Conservation (phyloP, 495 filamentous ascomycete genomes). For the Cercophora newfieldiana region DNA sequence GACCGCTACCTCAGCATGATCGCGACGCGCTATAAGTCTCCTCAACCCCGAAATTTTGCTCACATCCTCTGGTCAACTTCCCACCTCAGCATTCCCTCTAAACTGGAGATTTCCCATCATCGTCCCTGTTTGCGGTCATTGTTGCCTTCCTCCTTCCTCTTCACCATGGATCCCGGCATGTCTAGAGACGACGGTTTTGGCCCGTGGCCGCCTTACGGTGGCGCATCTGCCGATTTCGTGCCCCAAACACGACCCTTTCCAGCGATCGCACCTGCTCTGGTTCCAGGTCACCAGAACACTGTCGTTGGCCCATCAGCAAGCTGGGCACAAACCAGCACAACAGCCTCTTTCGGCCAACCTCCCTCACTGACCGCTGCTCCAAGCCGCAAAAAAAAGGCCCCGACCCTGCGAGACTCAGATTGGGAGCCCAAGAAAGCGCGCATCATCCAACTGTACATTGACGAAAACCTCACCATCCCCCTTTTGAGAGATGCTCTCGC, state of each 20-base stretch:
- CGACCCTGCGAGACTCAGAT: constrained; percentile 2
- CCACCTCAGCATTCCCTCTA: background rate
- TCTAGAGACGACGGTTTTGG: no score
- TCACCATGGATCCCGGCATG: background rate
- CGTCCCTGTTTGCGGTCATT: background rate
- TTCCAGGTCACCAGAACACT: background rate
- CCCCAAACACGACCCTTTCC: background rate
- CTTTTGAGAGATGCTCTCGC: background rate
- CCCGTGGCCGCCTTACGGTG: background rate
- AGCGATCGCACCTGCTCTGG: background rate
- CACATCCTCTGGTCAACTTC: background rate
- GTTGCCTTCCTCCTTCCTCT: background rate
- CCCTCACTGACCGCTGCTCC: background rate
- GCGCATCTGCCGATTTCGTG: background rate
- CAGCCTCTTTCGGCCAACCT: background rate
- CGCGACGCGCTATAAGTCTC: no score
- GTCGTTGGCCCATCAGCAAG: background rate
- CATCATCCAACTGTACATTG: background rate
- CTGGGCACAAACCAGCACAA: background rate
- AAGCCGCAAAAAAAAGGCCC: constrained; percentile 6
- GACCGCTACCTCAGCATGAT: no score
- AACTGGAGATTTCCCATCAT: background rate
- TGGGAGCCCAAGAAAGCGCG: constrained; percentile 1
- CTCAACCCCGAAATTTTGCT: background rate
- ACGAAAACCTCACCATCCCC: background rate